Conservation (phyloP, 352 stramenopile species). For the Phytophthora fragariae region DNA sequence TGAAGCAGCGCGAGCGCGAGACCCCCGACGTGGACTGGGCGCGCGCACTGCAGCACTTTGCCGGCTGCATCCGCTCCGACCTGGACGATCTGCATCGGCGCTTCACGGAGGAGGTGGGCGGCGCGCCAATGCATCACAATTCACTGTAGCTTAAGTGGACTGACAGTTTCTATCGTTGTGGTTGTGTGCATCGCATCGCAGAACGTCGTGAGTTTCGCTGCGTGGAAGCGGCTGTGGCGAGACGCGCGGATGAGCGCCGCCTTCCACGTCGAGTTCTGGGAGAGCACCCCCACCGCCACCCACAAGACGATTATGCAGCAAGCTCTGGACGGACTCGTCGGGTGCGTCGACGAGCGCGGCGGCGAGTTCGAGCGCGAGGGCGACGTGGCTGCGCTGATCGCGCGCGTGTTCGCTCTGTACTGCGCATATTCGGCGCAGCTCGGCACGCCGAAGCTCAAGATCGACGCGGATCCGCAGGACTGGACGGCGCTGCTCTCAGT, state of each 20-base stretch:
- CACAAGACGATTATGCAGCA: slow-evolving; percentile 72
- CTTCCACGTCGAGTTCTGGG: slow-evolving; percentile 84
- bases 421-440: slow-evolving; percentile 71
- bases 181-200: slow-evolving; percentile 2
- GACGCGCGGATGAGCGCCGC: slow-evolving; percentile 54
- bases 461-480: slow-evolving; percentile 54
- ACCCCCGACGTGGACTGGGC: slow-evolving; percentile 40
- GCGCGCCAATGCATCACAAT: no score
- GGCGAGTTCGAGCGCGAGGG: slow-evolving; percentile 30
- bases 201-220: slow-evolving; percentile 42
- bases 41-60: slow-evolving; percentile 51
- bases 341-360: slow-evolving; percentile 39
- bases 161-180: no score
- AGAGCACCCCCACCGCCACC: slow-evolving; percentile 61
- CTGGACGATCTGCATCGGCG: slow-evolving; percentile 46
- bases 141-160: no score
- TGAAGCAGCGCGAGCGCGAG: slow-evolving; percentile 33
- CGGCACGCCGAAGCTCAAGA: slow-evolving; percentile 65
- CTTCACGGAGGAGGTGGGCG: slow-evolving; percentile 41
- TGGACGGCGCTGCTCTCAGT: slow-evolving; percentile 58
- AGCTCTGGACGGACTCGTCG: slow-evolving; percentile 54
- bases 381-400: slow-evolving; percentile 40
- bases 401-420: slow-evolving; percentile 68
- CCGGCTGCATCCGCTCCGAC: slow-evolving; percentile 42
- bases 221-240: slow-evolving; percentile 63